Base-by-base conservation (phyloP, 768 basidiomycete species). In the Dentipellis sp. region DNA sequence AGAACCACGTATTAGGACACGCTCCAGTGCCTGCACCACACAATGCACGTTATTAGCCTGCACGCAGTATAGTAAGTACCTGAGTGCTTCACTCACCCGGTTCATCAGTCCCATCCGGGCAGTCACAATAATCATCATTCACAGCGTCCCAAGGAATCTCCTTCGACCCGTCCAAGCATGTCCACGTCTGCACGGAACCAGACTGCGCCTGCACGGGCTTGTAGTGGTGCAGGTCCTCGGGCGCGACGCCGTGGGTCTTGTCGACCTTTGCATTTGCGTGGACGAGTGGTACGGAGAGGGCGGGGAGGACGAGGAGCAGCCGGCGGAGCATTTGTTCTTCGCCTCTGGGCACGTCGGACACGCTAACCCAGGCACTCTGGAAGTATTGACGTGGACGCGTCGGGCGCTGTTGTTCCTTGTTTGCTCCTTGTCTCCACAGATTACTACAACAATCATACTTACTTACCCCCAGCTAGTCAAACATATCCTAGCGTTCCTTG, bases 111-210 rank as follows among this genome's bases (percentile, higher is more conserved):
- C 93, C 93, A 65, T 97, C 94, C 34, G 77, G 75, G 66, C 94
- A 97, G 72, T 97, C 94, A 66, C 94, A 97, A 64, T 84, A 92
- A 69, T 97, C 93, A 66, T 97, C 91, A 68, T 97, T 97, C 22
- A 97, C 84, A 17, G 88, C 83, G 36, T 73, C 70, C 84, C 85
- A 92, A 2, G 84, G 72, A 60, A 97, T 91, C 59, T 81, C 77
- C 64, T 84, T 85, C 0, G 82, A 84, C 19, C 85, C 87, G 63
- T 94, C 86, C 58, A 95, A 71, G 71, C 93, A 97, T 59, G 72
- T 78, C 88, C 92, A 95, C 14, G 67, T 69, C 19, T 62, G 38
- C 14, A 23, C 39, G 12, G 21, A 17, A 38, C 39, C 34, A 19
- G 53, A 50, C 48, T 35, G 14, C 19, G 22, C 1, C 48, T 35